A percentile compares a stretch with the other conserved stretches of the same genome.
Evolutionary conservation across 1,284 basidiomycete genomes (phyloP).

Genomic region (Pisolithus thermaeus): DNA sequence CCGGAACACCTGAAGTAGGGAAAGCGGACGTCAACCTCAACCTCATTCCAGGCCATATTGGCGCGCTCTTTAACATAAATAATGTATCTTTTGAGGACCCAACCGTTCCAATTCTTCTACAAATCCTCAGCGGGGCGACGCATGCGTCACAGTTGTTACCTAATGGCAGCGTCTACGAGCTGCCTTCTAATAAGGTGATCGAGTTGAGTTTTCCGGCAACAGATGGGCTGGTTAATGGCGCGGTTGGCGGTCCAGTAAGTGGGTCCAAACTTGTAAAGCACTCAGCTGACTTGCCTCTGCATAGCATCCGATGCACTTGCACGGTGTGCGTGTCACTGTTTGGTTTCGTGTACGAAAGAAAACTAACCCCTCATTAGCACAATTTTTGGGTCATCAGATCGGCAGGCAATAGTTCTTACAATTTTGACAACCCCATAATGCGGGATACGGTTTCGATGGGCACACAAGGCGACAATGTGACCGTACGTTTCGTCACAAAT

Average conservation of each 20-base stretch:
- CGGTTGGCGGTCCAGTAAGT: slow-evolving; percentile 32
- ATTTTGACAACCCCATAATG: slow-evolving; percentile 24
- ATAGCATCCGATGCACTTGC: slow-evolving; percentile 31
- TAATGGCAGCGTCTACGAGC: slow-evolving; percentile 25
- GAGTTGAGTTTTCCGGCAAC: slow-evolving; percentile 30
- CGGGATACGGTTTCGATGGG: slow-evolving; percentile 24
- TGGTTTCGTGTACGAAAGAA: neutral
- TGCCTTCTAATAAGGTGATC: slow-evolving; percentile 27
- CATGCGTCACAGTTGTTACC: slow-evolving; percentile 26
- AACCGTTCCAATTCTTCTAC: slow-evolving; percentile 29
- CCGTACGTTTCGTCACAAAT: slow-evolving; percentile 41
- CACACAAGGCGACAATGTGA: slow-evolving; percentile 29
- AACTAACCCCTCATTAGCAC: slow-evolving; percentile 15
- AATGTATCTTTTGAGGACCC: slow-evolving; percentile 20
- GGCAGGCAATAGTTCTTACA: slow-evolving; percentile 13
- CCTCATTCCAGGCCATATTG: slow-evolving; percentile 11
- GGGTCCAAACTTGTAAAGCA: too few relatives aligned
- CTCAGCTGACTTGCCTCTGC: neutral
- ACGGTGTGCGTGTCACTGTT: slow-evolving; percentile 24
- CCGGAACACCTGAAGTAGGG: slow-evolving; percentile 24
- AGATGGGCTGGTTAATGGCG: slow-evolving; percentile 1
- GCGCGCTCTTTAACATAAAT: slow-evolving; percentile 1
- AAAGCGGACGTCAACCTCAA: slow-evolving; percentile 25
- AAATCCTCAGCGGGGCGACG: slow-evolving; percentile 34
- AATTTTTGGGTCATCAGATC: slow-evolving; percentile 20